Conservation (phyloP, 2,329 filamentous ascomycete genomes). For the Rutstroemia sp. region DNA sequence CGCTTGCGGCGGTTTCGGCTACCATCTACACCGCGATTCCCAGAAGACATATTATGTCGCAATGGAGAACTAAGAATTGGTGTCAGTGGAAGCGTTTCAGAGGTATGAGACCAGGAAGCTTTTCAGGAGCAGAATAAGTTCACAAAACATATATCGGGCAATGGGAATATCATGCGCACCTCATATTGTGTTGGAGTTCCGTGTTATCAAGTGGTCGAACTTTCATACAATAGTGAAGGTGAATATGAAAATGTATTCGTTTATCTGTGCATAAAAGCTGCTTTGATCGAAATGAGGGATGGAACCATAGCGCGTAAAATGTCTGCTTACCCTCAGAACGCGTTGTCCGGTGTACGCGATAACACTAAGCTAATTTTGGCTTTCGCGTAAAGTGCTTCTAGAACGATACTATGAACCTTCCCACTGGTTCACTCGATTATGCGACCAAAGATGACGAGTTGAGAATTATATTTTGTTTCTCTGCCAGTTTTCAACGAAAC, state of each 20-base stretch:
- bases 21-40: slow-evolving; percentile 61
- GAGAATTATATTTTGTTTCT: too few species aligned
- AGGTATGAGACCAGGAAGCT: neutral
- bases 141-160: neutral
- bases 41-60: slow-evolving; percentile 71
- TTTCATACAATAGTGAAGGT: too few species aligned
- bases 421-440: too few species aligned
- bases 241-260: neutral
- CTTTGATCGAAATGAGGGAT: neutral
- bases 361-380: neutral
- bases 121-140: slow-evolving; percentile 6
- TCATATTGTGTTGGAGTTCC: slow-evolving; percentile 5
- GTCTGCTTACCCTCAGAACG: neutral
- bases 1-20: slow-evolving; percentile 50
- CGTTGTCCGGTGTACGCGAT: neutral
- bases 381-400: slow-evolving; percentile 18
- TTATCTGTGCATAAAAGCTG: neutral
- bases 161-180: slow-evolving; percentile 22
- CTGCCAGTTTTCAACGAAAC: neutral
- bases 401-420: too few species aligned
- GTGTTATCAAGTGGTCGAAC: neutral
- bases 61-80: slow-evolving; percentile 64
- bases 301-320: neutral
- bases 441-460: too few species aligned
- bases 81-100: slow-evolving; percentile 19